Base-by-base conservation (phyloP, 208 protist species). In the Trypanosoma scelopori region DNA sequence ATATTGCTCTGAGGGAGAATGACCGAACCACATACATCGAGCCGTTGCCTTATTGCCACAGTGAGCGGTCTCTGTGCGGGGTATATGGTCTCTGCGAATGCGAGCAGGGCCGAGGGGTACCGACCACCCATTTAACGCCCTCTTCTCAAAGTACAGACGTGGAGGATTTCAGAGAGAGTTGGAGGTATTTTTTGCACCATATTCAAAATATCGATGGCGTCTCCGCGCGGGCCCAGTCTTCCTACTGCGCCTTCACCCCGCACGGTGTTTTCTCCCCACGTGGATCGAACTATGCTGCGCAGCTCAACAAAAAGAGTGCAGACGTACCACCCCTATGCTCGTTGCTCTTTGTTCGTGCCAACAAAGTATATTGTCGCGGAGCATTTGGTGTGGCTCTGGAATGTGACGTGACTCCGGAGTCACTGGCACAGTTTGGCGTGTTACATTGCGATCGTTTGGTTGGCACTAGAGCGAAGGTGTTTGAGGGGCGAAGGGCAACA, bases 361-460 rank as follows among this genome's bases (percentile, higher is more conserved):
- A 46, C 15, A 55, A 46, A 5, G 61, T 82, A 13, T 65, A 65
- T 12, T 77, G 78, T 7, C 51, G 70, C 12, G 82, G 72, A 4
- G 53, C 73, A 52, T 89, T 73, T 51, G 74, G 71, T 16, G 64
- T 72, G 13, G 65, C 71, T 59, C 52, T 78, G 3, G 71, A 83
- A 57, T 85, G 79, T 51, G 65, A 74, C 43, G 66, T 65, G 12
- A 59, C 60, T 5, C 57, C 68, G 3, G 43, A 49, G 13, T 35
- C 60, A 42, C 58, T 85, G 16, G 25, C 27, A 32, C 46, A 48
- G 13, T 88, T 82, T 43, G 78, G 82, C 45, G 78, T 88, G 0
- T 56, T 67, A 5, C 78, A 88, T 63, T 76, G 63, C 9, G 79
- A 88, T 20, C 68, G 66, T 9, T 65, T 85, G 15, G 43, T 69